phyloP scores from a whole-genome alignment of 2,329 filamentous ascomycete genomes.

The Calonectria henricotiae region DNA sequence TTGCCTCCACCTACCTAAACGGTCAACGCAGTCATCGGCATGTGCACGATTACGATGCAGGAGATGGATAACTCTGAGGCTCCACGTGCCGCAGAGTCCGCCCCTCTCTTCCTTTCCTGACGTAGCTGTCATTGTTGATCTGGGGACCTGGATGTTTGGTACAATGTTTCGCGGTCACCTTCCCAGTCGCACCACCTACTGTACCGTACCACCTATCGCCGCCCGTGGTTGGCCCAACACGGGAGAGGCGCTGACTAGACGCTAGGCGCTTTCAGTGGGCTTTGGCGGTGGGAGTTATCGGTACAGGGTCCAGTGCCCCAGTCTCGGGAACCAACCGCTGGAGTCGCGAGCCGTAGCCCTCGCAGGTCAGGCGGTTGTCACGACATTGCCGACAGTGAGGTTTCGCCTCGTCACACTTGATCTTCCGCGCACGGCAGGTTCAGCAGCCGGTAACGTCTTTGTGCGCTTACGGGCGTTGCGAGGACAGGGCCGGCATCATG shows the following conservation, averaged over 20 bases:
- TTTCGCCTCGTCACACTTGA: constrained; percentile 49
- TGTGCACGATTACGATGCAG: constrained; percentile 22
- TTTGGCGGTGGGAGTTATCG: no score
- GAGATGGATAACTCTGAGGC: constrained; percentile 12
- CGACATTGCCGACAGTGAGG: constrained; percentile 46
- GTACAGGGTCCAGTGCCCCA: no score
- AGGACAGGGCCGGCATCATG: constrained; percentile 23
- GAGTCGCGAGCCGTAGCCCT: constrained; percentile 55
- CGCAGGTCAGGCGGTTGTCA: constrained; percentile 52
- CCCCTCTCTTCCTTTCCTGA: not conserved
- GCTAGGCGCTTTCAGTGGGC: no score
- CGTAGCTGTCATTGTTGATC: not conserved
- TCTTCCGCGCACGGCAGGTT: constrained; percentile 48
- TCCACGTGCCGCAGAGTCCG: constrained; percentile 23
- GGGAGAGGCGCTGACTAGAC: no score
- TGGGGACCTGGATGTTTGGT: not conserved
- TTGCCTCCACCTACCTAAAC: constrained; percentile 29
- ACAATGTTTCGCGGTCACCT: constrained; percentile 32
- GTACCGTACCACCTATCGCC: not conserved
- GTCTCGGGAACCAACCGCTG: constrained; percentile 45
- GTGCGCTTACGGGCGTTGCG: constrained; percentile 41
- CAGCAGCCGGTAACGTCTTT: constrained; percentile 53
- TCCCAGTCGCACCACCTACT: not conserved
- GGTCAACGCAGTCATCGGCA: constrained; percentile 5
- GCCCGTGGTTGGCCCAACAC: not conserved